Evolutionary conservation across 768 basidiomycete genomes (phyloP).

Genomic region (Lactarius pseudohatsudake): DNA sequence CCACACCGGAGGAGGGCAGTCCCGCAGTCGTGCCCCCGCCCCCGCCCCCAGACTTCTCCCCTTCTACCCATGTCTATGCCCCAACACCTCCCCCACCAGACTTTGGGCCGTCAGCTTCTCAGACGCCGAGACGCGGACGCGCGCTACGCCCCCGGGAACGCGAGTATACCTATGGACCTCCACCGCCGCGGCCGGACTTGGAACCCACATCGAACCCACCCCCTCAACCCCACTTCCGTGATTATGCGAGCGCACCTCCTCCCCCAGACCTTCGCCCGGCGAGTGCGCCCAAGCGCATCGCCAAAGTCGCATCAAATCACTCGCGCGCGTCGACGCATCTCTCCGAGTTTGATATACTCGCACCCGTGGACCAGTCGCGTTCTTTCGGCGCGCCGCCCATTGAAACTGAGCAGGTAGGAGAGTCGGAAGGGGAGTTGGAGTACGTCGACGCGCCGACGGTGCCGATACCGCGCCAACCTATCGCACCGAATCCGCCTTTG

Average conservation of each 20-base stretch:
- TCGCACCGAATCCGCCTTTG: slow-evolving; percentile 1
- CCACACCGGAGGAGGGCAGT: slow-evolving; percentile 27
- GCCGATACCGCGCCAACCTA: slow-evolving; percentile 15
- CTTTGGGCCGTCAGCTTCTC: not conserved
- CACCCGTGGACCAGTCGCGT: slow-evolving; percentile 18
- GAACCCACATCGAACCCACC: not conserved
- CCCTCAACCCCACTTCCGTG: not conserved
- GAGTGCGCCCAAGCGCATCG: slow-evolving; percentile 6
- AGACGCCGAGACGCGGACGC: not conserved
- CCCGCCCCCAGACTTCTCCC: not conserved
- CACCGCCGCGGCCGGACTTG: slow-evolving; percentile 17
- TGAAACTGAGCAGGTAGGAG: not conserved
- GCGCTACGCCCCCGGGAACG: slow-evolving; percentile 7
- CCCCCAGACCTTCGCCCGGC: slow-evolving; percentile 13
- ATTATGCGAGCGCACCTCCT: slow-evolving; percentile 6
- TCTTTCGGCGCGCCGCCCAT: too few relatives aligned
- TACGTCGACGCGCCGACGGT: slow-evolving; percentile 15
- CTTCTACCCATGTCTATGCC: slow-evolving; percentile 13
- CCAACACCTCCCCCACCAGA: slow-evolving; percentile 19
- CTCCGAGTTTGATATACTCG: slow-evolving; percentile 29
- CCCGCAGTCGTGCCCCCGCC: slow-evolving; percentile 18
- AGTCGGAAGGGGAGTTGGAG: slow-evolving; percentile 25
- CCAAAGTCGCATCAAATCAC: slow-evolving; percentile 19
- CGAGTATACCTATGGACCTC: slow-evolving; percentile 2
- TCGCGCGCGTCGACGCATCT: slow-evolving; percentile 28